These are phyloP conservation scores for Hypoxylon sp. DNA, from an alignment of 2,329 filamentous ascomycete genomes.

Conservation along the genomic window DNA sequence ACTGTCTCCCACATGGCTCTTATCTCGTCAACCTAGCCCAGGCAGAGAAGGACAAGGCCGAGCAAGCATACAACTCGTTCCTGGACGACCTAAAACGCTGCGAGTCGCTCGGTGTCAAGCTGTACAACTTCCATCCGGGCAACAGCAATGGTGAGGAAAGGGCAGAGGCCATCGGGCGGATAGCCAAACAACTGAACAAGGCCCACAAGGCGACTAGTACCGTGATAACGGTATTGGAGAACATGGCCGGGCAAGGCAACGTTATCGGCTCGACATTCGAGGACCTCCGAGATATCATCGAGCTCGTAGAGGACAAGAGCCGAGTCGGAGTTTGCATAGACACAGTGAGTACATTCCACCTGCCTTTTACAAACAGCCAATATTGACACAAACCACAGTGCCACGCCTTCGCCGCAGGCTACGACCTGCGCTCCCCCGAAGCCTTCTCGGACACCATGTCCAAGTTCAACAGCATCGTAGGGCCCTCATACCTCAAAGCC, in stretches of 20 bases:
- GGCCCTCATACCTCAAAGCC: conserved; percentile 83
- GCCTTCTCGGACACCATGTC: conserved; percentile 81
- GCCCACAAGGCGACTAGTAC: conserved; percentile 82
- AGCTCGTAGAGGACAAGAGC: conserved; percentile 81
- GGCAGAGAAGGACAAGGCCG: conserved; percentile 81
- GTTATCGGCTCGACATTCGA: conserved; percentile 88
- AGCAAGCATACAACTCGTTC: conserved; percentile 88
- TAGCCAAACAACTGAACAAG: conserved; percentile 85
- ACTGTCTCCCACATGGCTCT: conserved; percentile 91
- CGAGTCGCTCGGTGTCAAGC: conserved; percentile 84
- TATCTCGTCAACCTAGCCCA: conserved; percentile 98
- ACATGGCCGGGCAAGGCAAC: conserved; percentile 93
- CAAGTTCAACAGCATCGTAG: conserved; percentile 83
- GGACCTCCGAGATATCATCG: conserved; percentile 89
- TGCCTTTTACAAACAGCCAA: neutral
- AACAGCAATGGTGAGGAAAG: conserved; percentile 79
- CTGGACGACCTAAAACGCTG: conserved; percentile 90
- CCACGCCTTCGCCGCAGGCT: conserved; percentile 94
- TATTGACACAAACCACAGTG: conserved; percentile 62
- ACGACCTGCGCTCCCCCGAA: conserved; percentile 84
- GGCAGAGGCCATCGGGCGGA: conserved; percentile 79
- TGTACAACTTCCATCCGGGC: conserved; percentile 99
- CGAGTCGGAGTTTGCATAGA: conserved; percentile 96
- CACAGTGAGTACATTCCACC: conserved; percentile 63
- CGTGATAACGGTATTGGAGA: conserved; percentile 90